phyloP scores from a whole-genome alignment of 208 protist genomes.

The Leishmania martiniquensis region DNA sequence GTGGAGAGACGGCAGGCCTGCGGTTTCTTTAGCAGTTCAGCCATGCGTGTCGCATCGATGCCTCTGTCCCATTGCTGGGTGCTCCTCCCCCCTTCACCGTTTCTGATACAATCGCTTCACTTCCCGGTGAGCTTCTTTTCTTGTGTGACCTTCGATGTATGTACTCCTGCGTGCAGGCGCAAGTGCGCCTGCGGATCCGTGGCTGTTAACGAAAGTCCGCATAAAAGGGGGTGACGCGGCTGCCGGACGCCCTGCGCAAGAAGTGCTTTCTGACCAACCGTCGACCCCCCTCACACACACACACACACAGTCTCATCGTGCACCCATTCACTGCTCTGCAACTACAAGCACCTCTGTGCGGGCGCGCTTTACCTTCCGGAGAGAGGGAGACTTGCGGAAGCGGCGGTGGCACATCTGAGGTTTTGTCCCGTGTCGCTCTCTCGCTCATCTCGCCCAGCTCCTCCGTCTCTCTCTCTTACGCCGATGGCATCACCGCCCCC shows the following conservation, averaged over 20 bases:
- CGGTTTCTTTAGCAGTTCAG: background rate
- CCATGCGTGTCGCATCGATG: background rate
- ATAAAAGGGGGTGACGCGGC: background rate
- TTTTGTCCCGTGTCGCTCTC: background rate
- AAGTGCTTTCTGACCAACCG: background rate
- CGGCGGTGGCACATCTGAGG: background rate
- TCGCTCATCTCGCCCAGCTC: too few relatives aligned
- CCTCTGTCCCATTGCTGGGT: background rate
- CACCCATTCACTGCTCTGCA: too few relatives aligned
- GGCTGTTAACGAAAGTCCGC: background rate
- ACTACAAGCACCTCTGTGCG: too few relatives aligned
- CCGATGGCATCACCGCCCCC: background rate
- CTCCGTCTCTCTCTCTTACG: background rate
- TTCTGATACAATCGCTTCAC: background rate
- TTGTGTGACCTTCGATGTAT: too few relatives aligned
- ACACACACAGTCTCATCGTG: background rate
- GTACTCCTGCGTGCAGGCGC: too few relatives aligned
- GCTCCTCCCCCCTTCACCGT: background rate
- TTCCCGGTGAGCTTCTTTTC: background rate
- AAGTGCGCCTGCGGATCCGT: background rate
- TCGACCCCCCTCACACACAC: background rate
- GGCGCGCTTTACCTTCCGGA: background rate
- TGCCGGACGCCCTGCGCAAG: background rate
- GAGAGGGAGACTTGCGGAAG: too few relatives aligned
- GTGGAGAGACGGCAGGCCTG: background rate